Evolutionary conservation across 2,329 filamentous ascomycete species (phyloP).

Genomic region (Aspergillus aculeatus): DNA sequence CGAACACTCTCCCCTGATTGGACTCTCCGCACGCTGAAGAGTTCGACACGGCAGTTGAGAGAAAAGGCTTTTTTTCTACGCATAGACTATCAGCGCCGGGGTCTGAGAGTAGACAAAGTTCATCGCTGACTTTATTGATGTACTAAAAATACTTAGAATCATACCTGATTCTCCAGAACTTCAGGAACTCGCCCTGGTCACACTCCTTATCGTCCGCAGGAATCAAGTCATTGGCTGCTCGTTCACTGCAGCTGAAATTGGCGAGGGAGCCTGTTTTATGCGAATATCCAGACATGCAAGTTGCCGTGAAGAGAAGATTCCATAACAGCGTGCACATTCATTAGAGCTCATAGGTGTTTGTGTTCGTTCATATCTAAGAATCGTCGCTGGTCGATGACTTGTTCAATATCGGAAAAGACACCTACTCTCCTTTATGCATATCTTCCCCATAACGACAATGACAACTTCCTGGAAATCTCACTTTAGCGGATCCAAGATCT

Average conservation of each 20-base stretch:
- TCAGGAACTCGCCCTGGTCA: neutral
- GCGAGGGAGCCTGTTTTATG: neutral
- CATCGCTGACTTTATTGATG: neutral
- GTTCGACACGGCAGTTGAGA: neutral
- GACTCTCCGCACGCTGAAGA: constrained; percentile 1
- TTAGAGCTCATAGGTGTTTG: neutral
- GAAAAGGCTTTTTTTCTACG: neutral
- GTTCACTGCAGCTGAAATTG: neutral
- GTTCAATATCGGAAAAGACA: constrained; percentile 3
- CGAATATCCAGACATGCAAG: neutral
- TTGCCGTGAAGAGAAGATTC: neutral
- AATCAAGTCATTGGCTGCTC: neutral
- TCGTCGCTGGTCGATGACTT: constrained; percentile 30
- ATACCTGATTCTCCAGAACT: neutral
- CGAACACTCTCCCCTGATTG: constrained; percentile 11
- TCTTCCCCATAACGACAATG: constrained; percentile 47
- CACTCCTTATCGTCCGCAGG: neutral
- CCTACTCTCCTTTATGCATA: constrained; percentile 3
- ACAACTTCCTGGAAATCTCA: constrained; percentile 48
- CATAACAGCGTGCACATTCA: neutral
- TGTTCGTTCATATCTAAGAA: neutral
- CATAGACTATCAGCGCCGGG: neutral
- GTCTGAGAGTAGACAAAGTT: neutral
- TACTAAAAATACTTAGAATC: neutral
- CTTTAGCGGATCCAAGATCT: constrained; percentile 67